phyloP scores from a whole-genome alignment of 2,329 filamentous ascomycete species.

The Colletotrichum lini region DNA sequence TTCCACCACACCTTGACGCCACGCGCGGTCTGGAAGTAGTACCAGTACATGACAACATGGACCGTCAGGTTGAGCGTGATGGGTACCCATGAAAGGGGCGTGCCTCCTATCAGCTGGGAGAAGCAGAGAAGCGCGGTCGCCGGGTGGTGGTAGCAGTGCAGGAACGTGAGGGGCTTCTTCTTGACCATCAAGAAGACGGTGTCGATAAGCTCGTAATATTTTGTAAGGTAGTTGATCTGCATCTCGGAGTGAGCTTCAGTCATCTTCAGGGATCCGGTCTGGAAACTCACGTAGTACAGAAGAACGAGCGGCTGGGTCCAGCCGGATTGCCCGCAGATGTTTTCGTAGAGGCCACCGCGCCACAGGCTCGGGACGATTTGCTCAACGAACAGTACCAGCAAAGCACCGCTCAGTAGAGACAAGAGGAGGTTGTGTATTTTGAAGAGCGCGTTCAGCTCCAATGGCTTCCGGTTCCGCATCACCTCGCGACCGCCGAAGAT shows the following conservation, averaged over 20 bases:
- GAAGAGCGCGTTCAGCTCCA: constrained; percentile 84
- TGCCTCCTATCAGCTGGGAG: constrained; percentile 87
- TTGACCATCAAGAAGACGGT: constrained; percentile 92
- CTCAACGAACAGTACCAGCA: constrained; percentile 84
- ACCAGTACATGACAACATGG: constrained; percentile 97
- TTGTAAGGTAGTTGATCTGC: constrained; percentile 91
- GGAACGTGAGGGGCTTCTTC: constrained; percentile 95
- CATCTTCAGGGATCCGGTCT: neutral
- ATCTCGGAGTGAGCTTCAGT: constrained; percentile 51
- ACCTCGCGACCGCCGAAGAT: constrained; percentile 88
- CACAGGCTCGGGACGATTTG: constrained; percentile 83
- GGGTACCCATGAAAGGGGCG: constrained; percentile 87
- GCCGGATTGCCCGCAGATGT: constrained; percentile 81
- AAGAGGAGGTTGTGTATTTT: constrained; percentile 92
- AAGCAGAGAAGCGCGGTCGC: constrained; percentile 92
- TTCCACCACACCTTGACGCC: constrained; percentile 95
- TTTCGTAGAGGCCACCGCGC: constrained; percentile 81
- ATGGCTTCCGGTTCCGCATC: constrained; percentile 82
- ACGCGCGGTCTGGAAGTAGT: constrained; percentile 94
- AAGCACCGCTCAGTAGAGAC: constrained; percentile 79
- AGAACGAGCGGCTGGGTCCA: constrained; percentile 89
- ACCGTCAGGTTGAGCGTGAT: constrained; percentile 88
- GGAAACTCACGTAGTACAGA: constrained; percentile 83
- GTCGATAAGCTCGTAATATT: constrained; percentile 89
- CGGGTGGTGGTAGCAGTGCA: constrained; percentile 94